Base-by-base conservation (phyloP, 176 grass and related monocot genomes). In the Musa itinerans region DNA sequence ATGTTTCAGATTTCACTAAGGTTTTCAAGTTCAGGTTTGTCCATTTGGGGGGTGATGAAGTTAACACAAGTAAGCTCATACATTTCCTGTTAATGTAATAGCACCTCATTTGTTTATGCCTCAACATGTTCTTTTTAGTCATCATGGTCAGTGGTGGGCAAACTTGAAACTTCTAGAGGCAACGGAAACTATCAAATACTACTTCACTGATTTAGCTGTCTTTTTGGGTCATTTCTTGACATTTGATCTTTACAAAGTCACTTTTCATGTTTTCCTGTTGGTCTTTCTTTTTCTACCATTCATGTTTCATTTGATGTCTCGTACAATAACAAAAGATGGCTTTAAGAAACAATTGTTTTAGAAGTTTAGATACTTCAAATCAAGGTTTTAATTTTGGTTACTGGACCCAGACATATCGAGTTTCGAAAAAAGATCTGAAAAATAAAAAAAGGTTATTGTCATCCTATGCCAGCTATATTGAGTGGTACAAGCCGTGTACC, bases 1-100 rank as follows among this genome's bases (percentile, higher is more conserved):
- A n/a, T 22, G 13, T 90, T 89, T 65, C 89, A 97, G 94, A 97
- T 91, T 97, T 93, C 82, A 84, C 85, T 72, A 92, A 92, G 85
- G 66, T 96, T 86, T 96, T 96, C 64, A 96, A 96, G 74, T 96
- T 96, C 76, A 96, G 86, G 68, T 90, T 92, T 88, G 89, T 84
- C 20, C 93, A 96, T 68, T 85, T 96, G 78, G 93, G 93, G 1
- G 93, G 93, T 77, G 89, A 96, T 83, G 93, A 96, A 90, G 93
- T 96, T 9, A 84, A 88, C 63, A 90, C 89, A 79, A 82, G 93
- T 92, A 90, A 92, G 93, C 50, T 65, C 34, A 13, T 20, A 27
- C 16, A 53, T 17, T 64, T 53, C 16, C 12, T 65, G 11, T 80
- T 72, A 70, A n/a, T 58, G 27, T 48, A 75, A n/a, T 50, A 78